phyloP scores from a whole-genome alignment of 139 green algal genomes.

The Closterium sp. region DNA sequence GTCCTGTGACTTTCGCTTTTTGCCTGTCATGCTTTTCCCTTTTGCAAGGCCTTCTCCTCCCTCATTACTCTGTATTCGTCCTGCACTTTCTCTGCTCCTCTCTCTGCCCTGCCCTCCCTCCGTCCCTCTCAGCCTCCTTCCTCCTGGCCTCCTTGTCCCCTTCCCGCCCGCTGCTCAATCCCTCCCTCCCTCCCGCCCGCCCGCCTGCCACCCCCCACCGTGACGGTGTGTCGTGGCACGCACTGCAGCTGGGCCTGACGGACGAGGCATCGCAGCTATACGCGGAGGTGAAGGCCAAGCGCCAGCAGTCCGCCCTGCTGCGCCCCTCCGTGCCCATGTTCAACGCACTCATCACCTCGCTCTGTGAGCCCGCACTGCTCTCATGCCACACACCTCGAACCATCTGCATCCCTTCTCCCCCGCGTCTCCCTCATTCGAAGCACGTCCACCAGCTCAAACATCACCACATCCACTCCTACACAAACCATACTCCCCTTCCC shows the following conservation, averaged over 20 bases:
- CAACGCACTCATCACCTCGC: conserved; percentile 20
- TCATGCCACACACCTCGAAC: background rate
- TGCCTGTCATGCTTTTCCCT: no score
- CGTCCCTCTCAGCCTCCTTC: no score
- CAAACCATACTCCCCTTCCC: background rate
- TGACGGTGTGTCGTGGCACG: no score
- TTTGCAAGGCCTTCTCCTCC: no score
- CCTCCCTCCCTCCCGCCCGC: background rate
- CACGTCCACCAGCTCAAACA: background rate
- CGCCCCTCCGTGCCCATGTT: conserved; percentile 12
- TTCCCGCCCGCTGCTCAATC: background rate
- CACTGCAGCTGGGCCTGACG: background rate
- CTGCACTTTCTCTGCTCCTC: no score
- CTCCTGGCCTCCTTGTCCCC: no score
- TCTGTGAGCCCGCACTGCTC: conserved; percentile 11
- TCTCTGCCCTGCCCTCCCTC: background rate
- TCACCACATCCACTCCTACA: background rate
- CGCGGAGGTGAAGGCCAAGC: conserved; percentile 4
- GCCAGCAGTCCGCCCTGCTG: conserved; percentile 5
- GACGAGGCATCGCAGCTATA: background rate
- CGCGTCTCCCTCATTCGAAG: background rate
- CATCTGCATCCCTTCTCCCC: background rate
- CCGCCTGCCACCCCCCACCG: background rate
- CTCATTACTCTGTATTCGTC: no score
- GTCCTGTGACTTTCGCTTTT: background rate